Evolutionary conservation across 2,329 filamentous ascomycete species (phyloP).

Genomic region (Phyllosticta citriasiana): DNA sequence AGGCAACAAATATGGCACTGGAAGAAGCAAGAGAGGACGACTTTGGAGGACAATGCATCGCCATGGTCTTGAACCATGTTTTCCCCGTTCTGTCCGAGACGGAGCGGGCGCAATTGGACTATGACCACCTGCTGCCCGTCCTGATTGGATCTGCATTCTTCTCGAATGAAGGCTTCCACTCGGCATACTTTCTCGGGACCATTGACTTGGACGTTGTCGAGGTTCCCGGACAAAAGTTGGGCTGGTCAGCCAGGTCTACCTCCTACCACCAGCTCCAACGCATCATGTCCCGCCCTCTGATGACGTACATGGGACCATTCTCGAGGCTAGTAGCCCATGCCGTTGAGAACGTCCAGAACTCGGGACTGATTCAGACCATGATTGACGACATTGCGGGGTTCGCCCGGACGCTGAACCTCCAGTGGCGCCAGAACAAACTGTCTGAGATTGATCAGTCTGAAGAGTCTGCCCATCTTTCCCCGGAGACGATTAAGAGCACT

Average conservation of each 20-base stretch:
- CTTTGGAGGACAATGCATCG: slow-evolving; percentile 40
- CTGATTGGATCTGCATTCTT: slow-evolving; percentile 59
- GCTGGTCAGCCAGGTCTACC: slow-evolving; percentile 51
- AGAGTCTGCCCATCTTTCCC: slow-evolving; percentile 52
- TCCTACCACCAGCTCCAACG: slow-evolving; percentile 52
- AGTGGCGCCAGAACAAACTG: slow-evolving; percentile 67
- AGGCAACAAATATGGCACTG: slow-evolving; percentile 66
- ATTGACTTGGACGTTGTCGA: slow-evolving; percentile 59
- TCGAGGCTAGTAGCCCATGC: slow-evolving; percentile 56
- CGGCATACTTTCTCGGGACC: slow-evolving; percentile 62
- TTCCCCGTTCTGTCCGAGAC: slow-evolving; percentile 60
- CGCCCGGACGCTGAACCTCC: slow-evolving; percentile 52
- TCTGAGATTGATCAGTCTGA: slow-evolving; percentile 61
- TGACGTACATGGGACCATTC: slow-evolving; percentile 57
- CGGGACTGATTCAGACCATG: slow-evolving; percentile 40
- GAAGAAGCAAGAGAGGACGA: slow-evolving; percentile 45
- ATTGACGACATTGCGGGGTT: slow-evolving; percentile 60
- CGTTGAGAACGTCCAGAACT: slow-evolving; percentile 46
- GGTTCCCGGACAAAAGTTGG: slow-evolving; percentile 42
- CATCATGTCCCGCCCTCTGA: slow-evolving; percentile 51
- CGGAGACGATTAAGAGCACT: slow-evolving; percentile 55
- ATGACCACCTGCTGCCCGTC: slow-evolving; percentile 58
- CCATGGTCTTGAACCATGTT: slow-evolving; percentile 64
- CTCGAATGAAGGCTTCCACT: slow-evolving; percentile 61
- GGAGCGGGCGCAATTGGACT: slow-evolving; percentile 51